These are phyloP conservation scores for Takakia lepidozioides DNA, from an alignment of 225 moss, liverwort and hornwort species.

Conservation along the genomic window DNA sequence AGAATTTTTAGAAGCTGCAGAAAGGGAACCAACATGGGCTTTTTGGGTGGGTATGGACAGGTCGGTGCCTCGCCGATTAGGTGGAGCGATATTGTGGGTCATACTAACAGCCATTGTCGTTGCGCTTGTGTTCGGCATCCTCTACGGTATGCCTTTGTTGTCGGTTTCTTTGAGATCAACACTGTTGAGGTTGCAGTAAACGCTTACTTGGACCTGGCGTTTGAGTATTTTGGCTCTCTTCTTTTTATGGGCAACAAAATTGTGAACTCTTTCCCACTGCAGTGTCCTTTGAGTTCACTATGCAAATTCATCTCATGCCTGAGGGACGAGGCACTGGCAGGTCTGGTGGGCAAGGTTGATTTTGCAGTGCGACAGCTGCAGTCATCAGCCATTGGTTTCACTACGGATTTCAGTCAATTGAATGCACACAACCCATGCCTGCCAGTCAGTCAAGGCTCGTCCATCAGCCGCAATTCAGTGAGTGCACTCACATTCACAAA, in stretches of 20 bases:
- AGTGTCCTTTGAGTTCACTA: too few species aligned
- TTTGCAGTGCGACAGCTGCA: constrained; percentile 56
- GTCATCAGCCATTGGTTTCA: constrained; percentile 41
- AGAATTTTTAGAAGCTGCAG: too few species aligned
- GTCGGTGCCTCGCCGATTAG: constrained; percentile 42
- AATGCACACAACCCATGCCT: constrained; percentile 53
- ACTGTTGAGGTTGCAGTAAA: too few species aligned
- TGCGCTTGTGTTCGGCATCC: constrained; percentile 44
- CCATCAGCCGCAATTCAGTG: constrained; percentile 14
- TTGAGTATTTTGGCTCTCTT: too few species aligned
- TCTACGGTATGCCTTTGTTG: constrained; percentile 41
- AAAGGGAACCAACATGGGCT: too few species aligned
- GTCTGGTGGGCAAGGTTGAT: constrained; percentile 56
- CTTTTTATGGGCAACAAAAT: too few species aligned
- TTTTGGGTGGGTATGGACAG: constrained; percentile 9
- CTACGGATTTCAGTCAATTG: constrained; percentile 41
- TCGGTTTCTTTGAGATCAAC: too few species aligned
- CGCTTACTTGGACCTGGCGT: too few species aligned
- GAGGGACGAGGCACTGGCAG: constrained; percentile 28
- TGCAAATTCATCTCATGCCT: too few species aligned
- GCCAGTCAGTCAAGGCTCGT: constrained; percentile 36
- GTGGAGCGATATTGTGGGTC: constrained; percentile 47
- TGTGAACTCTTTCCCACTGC: too few species aligned
- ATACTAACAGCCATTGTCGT: constrained; percentile 34
- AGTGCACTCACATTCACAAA: too few species aligned